Conservation (phyloP, 2,329 filamentous ascomycete genomes). For the Colletotrichum siamense region DNA sequence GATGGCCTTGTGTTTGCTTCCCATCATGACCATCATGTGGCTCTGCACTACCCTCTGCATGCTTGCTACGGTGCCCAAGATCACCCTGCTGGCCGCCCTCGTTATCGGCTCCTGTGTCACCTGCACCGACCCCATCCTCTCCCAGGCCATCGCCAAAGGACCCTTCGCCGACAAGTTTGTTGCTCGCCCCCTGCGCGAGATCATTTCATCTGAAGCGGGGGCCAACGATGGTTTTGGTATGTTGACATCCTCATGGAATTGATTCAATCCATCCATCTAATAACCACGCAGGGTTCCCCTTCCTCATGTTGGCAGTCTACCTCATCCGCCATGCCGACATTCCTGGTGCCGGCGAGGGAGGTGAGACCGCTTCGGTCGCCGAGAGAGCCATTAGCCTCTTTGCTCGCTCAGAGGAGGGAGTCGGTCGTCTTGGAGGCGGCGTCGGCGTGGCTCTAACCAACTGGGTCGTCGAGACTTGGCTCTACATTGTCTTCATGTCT, state of each 20-base stretch:
- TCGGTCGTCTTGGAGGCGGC: slow-evolving; percentile 59
- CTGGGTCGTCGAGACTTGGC: slow-evolving; percentile 65
- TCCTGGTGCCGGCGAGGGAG: not conserved
- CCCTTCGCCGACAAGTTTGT: slow-evolving; percentile 69
- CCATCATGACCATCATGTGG: slow-evolving; percentile 69
- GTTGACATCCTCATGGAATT: too few species aligned
- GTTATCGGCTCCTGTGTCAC: slow-evolving; percentile 67
- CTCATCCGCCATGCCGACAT: slow-evolving; percentile 58
- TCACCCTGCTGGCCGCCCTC: slow-evolving; percentile 58
- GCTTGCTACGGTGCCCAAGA: slow-evolving; percentile 57
- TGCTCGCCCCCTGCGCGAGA: slow-evolving; percentile 59
- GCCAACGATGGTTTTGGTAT: not conserved
- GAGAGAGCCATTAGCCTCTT: not conserved
- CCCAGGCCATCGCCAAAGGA: slow-evolving; percentile 66
- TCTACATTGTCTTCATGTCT: slow-evolving; percentile 64
- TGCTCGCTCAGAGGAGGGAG: slow-evolving; percentile 29
- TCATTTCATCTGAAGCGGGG: slow-evolving; percentile 64
- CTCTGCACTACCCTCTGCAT: slow-evolving; percentile 62
- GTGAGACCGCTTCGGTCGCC: slow-evolving; percentile 15
- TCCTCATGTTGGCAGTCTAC: slow-evolving; percentile 63
- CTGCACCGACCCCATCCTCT: slow-evolving; percentile 66
- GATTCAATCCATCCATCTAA: too few species aligned
- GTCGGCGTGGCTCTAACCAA: slow-evolving; percentile 55
- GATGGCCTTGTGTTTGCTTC: slow-evolving; percentile 59
- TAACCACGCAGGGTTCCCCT: slow-evolving; percentile 56